Conservation (phyloP, 1,139 yeast species). For the Geotrichum citri-aurantii region DNA sequence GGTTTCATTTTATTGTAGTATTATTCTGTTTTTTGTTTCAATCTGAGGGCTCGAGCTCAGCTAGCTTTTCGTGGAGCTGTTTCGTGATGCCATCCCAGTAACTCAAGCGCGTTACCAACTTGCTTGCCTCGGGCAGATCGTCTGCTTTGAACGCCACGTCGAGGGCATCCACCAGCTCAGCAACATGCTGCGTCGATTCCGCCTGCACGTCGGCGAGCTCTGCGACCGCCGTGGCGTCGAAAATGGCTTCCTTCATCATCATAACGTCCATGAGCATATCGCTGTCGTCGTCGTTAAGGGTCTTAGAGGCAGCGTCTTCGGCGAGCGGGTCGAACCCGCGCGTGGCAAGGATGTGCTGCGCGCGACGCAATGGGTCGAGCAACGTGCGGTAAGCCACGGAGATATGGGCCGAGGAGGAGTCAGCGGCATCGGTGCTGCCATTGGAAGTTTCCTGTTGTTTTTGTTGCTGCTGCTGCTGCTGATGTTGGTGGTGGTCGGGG, state of each 20-base stretch:
- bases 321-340: constrained; percentile 40
- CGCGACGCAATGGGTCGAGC: constrained; percentile 62
- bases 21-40: not conserved
- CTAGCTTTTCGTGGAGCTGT: constrained; percentile 55
- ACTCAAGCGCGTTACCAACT: constrained; percentile 65
- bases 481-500: constrained; percentile 55
- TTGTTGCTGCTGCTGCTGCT: constrained; percentile 17
- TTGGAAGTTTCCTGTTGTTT: constrained; percentile 15
- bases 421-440: constrained; percentile 26
- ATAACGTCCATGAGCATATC: constrained; percentile 63
- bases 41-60: not conserved
- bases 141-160: constrained; percentile 37
- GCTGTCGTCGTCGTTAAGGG: constrained; percentile 45
- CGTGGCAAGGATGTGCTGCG: constrained; percentile 49
- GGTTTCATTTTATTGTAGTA: too few species aligned
- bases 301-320: constrained; percentile 20
- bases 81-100: constrained; percentile 78
- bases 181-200: constrained; percentile 54
- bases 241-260: constrained; percentile 74
- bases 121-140: constrained; percentile 53
- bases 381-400: constrained; percentile 73
- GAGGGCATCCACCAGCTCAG: constrained; percentile 37
- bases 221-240: constrained; percentile 51
- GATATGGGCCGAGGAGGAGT: constrained; percentile 48
- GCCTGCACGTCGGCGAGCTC: constrained; percentile 50